Percentiles rank a stretch among this genome's conserved stretches.
phyloP scores from a whole-genome alignment of 495 filamentous ascomycete species.

The Eremomyces bilateralis region DNA sequence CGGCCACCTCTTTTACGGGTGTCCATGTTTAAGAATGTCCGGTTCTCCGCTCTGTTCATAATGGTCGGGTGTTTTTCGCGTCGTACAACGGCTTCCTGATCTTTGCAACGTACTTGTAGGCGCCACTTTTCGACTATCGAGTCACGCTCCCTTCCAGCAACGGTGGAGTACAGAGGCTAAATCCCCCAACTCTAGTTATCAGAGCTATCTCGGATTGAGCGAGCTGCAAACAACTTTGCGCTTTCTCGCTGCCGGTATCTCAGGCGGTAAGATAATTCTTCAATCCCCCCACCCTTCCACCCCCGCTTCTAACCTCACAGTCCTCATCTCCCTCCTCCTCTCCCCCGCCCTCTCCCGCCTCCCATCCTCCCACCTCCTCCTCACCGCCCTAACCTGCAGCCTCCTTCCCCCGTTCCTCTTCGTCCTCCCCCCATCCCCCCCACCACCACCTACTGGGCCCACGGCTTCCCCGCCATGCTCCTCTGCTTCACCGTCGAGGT shows the following conservation, averaged over 20 bases:
- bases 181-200: constrained; percentile 23
- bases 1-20: constrained; percentile 35
- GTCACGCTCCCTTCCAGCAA: neutral
- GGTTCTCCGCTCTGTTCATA: constrained; percentile 34
- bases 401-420: constrained; percentile 10
- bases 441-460: constrained; percentile 35
- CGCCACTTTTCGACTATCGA: neutral
- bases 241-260: constrained; percentile 36
- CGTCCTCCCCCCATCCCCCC: constrained; percentile 34
- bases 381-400: neutral
- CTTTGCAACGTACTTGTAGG: constrained; percentile 33
- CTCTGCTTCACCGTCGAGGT: constrained; percentile 37
- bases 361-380: no score
- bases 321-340: constrained; percentile 30
- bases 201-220: constrained; percentile 32
- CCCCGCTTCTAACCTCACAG: constrained; percentile 27
- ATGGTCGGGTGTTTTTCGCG: constrained; percentile 38
- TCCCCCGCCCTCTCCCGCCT: constrained; percentile 27
- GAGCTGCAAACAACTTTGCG: constrained; percentile 35
- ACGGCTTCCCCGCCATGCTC: constrained; percentile 33
- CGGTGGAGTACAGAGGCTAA: neutral
- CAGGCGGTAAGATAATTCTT: constrained; percentile 16
- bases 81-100: constrained; percentile 36
- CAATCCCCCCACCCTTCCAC: constrained; percentile 32
- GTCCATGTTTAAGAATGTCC: constrained; percentile 28